Evolutionary conservation across 2,329 filamentous ascomycete species (phyloP), one percentile per base, ranked within the genome.

Genomic region (Xylariaceae sp.): DNA sequence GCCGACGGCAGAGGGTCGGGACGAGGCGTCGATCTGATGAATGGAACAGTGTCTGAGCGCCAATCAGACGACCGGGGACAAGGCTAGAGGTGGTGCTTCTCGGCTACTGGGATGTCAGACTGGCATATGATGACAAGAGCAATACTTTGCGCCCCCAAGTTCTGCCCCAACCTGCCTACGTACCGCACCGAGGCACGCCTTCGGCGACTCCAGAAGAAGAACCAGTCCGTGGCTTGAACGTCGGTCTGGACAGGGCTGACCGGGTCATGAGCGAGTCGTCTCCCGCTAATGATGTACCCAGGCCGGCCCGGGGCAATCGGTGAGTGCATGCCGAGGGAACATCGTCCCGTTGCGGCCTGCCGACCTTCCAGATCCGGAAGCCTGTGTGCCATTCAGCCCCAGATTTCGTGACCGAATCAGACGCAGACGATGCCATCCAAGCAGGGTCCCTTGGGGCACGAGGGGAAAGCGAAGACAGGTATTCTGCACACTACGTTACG

Each of bases 341-440:
- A 12, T 33, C 28, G 25, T 29, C 35, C 38, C 37, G 39, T 44
- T 43, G 44, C 45, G 43, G 45, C 46, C 43, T 45, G 39, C 45
- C 43, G 46, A 49, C 46, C 44, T 49, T 49, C 46, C 46, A 47
- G 44, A 49, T 47, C 37, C 35, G 46, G 46, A 26, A 29, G 7
- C 5, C 15, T 28, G 9, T 7, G 25, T 28, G 9, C 9, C 19
- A 31, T 27, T 34, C 32, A 38, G 32, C 42, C 39, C 37, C 36
- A 37, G 31, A 25, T 36, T 37, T 25, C 39, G n/a, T n/a, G 36
- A 43, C 33, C 40, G 39, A 40, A 38, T 33, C 38, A 41, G 33
- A 36, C 28, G 41, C 30, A 31, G 35, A 43, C 38, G 25, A 27
- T 6, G 8, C 13, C 13, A 7, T 27, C 7, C 13, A 6, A 10